These are phyloP conservation scores for Colletotrichum sp. DNA, from an alignment of 2,329 filamentous ascomycete species.

Conservation along the genomic window DNA sequence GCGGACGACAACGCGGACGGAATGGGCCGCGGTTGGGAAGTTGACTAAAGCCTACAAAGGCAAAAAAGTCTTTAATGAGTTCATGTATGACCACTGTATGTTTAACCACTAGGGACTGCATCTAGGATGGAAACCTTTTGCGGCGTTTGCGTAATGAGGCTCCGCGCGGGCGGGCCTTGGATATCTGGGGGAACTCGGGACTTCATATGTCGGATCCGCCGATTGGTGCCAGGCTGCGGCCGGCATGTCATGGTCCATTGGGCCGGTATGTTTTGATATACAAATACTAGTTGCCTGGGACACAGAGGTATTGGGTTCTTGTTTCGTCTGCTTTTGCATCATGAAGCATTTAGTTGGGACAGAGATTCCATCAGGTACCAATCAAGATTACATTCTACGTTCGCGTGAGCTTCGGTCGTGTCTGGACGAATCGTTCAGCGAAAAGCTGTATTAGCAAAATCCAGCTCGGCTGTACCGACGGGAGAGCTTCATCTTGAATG, in stretches of 20 bases:
- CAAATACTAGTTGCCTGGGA: not conserved
- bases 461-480: not conserved
- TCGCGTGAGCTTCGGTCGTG: not conserved
- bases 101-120: slow-evolving; percentile 1
- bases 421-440: not conserved
- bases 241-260: not conserved
- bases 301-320: not conserved
- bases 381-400: not conserved
- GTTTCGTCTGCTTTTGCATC: not conserved
- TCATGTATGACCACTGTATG: slow-evolving; percentile 19
- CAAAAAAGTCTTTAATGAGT: slow-evolving; percentile 3
- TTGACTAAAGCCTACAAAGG: slow-evolving; percentile 18
- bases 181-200: not conserved
- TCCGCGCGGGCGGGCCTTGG: not conserved
- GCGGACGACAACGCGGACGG: slow-evolving; percentile 15
- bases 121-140: slow-evolving; percentile 7
- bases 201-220: not conserved
- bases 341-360: slow-evolving; percentile 4
- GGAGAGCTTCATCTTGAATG: not conserved
- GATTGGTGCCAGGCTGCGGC: not conserved
- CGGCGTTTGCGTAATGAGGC: not conserved
- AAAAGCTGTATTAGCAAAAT: not conserved
- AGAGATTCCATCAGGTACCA: not conserved
- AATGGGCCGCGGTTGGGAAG: slow-evolving; percentile 19
- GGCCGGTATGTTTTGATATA: not conserved